Percentiles rank a stretch among this genome's conserved stretches.
phyloP scores from a whole-genome alignment of 495 filamentous ascomycete genomes.

The Saxophila tyrrhenica region DNA sequence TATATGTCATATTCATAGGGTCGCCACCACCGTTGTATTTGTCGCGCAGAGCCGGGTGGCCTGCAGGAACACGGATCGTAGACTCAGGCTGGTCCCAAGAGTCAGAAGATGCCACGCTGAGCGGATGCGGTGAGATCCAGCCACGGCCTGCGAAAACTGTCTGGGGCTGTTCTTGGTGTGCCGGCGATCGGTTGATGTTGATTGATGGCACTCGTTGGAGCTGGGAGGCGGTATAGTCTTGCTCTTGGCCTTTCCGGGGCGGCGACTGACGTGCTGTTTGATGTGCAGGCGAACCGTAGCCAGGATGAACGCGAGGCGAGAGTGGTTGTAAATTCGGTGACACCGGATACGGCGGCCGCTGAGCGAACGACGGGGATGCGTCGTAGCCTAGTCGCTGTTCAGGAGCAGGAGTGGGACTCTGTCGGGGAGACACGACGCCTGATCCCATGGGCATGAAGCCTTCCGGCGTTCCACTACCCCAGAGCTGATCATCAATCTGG shows the following conservation, averaged over 20 bases:
- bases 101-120: conserved; percentile 1
- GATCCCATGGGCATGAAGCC: background rate
- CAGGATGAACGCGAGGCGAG: background rate
- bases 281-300: background rate
- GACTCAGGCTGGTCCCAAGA: background rate
- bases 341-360: background rate
- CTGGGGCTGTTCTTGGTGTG: background rate
- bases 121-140: conserved; percentile 20
- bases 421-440: background rate
- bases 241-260: no score
- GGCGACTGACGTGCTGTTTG: background rate
- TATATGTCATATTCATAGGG: conserved; percentile 2
- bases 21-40: background rate
- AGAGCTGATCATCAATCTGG: background rate
- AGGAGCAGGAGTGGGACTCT: no score
- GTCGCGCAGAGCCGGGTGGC: background rate
- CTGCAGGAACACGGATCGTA: conserved; percentile 2
- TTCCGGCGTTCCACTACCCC: background rate
- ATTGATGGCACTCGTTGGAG: background rate
- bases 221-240: background rate
- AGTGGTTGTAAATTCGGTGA: background rate
- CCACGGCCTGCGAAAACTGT: conserved; percentile 17
- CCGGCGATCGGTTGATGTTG: background rate
- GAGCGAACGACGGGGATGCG: background rate
- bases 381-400: no score